Evolutionary conservation across 2,329 filamentous ascomycete species (phyloP).

Genomic region (Pyrenochaeta sp.): DNA sequence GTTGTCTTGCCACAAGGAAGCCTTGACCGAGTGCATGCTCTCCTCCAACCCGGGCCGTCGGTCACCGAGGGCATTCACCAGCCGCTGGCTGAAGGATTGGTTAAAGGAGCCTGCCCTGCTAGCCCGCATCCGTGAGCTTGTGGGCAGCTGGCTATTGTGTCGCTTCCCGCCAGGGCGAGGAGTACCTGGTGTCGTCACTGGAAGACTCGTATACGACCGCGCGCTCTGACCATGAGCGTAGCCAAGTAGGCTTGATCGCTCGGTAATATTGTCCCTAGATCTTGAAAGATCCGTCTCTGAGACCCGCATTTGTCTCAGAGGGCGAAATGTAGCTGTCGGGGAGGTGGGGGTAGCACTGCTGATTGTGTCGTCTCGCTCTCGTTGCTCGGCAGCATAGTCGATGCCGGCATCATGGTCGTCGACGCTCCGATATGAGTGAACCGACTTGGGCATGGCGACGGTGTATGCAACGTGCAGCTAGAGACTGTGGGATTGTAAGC

Average conservation of each 20-base stretch:
- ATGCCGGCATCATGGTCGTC: conserved; percentile 45
- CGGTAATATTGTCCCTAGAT: conserved; percentile 50
- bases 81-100: conserved; percentile 54
- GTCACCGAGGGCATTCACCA: conserved; percentile 66
- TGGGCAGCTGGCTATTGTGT: conserved; percentile 46
- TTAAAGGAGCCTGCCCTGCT: conserved; percentile 47
- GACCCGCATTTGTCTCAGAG: conserved; percentile 36
- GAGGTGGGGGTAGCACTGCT: conserved; percentile 46
- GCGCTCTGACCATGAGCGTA: conserved; percentile 41
- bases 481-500: conserved; percentile 5
- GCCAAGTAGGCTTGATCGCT: conserved; percentile 58
- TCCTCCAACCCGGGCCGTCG: conserved; percentile 61
- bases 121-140: conserved; percentile 40
- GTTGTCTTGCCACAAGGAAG: conserved; percentile 77
- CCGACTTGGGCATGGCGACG: conserved; percentile 46
- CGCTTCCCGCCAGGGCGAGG: conserved; percentile 51
- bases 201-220: conserved; percentile 55
- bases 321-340: conserved; percentile 42
- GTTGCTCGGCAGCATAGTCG: conserved; percentile 41
- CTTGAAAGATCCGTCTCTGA: conserved; percentile 47
- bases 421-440: conserved; percentile 47
- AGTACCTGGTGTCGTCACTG: conserved; percentile 51
- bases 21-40: conserved; percentile 70
- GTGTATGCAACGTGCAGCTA: conserved; percentile 8
- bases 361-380: conserved; percentile 41